Evolutionary conservation across 164 flowering plant genomes (phyloP), one percentile per base, ranked within the genome.

Genomic region (Macadamia integrifolia): DNA sequence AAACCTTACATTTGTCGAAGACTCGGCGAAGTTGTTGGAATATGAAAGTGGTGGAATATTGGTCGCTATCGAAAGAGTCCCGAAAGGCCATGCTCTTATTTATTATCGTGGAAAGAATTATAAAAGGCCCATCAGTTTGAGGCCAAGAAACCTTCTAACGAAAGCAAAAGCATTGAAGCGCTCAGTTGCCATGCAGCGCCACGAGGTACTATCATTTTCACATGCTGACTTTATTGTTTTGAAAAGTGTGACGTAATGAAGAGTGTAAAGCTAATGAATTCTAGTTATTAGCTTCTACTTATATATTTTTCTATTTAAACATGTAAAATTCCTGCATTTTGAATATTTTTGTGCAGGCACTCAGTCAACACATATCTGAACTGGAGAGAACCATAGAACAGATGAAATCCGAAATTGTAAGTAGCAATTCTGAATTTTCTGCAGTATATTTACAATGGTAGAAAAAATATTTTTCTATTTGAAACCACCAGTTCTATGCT

Each of bases 21-120:
- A 95, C 65, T 84, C 94, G 35, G 96, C 98, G 49, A 85, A 94
- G 78, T 73, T 92, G 55, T 76, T 95, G 78, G 97, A 95, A 78
- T 86, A 86, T 72, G 98, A 92, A 81, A 95, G 98, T 77, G 96
- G 96, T 65, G 99, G 98, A 42, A 89, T 95, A 63, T 72, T 92
- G 52, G 92, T 95, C 65, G 89, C 93, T 30, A 89, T 92, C 62
- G 99, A 86, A 76, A 85, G 84, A 75, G 87, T 90, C 23, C 93
- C 99, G n/a, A 95, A 95, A 81, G 99, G 99, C 64, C 84, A 74
- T 83, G 88, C 90, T 62, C 82, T 95, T 69, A 88, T 95, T 60
- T 95, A 86, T 71, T 95, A 95, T 73, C 96, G 96, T 43, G 99
- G 99, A 61, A 95, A 92, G 88, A 92, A 95, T 71, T 95, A 92